Percentiles rank a stretch among this genome's conserved stretches.
These are phyloP conservation scores for Forsythia suspensa DNA, from an alignment of 257 asterid species.

Conservation along the genomic window DNA sequence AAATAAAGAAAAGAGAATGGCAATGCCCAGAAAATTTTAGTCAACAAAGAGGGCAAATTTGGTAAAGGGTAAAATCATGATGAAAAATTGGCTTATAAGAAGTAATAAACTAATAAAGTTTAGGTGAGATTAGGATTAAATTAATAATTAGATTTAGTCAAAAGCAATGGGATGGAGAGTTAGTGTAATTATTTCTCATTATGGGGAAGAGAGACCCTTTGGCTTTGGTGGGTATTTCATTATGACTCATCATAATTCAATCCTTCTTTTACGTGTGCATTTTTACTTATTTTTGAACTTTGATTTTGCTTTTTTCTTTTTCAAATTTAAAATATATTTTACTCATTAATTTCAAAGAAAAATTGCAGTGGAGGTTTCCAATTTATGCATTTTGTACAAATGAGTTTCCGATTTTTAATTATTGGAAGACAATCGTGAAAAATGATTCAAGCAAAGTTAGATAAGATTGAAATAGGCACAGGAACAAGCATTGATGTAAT, in stretches of 20 bases:
- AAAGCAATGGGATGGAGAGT: neutral
- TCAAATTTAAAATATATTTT: slow-evolving; percentile 4
- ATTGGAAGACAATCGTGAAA: neutral
- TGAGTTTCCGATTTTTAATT: neutral
- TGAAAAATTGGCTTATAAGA: slow-evolving; percentile 25
- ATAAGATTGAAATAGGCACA: too few relatives aligned
- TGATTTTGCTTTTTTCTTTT: neutral
- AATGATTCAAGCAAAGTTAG: neutral
- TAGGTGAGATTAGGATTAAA: slow-evolving; percentile 30
- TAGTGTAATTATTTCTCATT: neutral
- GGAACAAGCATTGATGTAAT: too few relatives aligned
- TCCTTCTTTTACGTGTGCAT: slow-evolving; percentile 64
- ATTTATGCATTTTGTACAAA: neutral
- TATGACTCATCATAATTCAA: slow-evolving; percentile 40
- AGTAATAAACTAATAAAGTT: slow-evolving; percentile 16
- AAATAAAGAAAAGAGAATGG: too few relatives aligned
- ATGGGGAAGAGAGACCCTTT: slow-evolving; percentile 6
- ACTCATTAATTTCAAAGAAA: too few relatives aligned
- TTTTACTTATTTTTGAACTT: slow-evolving; percentile 29
- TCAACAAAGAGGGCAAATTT: slow-evolving; percentile 12
- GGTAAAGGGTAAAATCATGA: slow-evolving; percentile 22
- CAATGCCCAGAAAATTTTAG: too few relatives aligned
- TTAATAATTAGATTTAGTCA: neutral
- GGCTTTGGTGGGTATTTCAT: slow-evolving; percentile 19
- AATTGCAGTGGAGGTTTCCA: neutral